Evolutionary conservation across 495 filamentous ascomycete species (phyloP).

Genomic region (Chaetomidium leptoderma): DNA sequence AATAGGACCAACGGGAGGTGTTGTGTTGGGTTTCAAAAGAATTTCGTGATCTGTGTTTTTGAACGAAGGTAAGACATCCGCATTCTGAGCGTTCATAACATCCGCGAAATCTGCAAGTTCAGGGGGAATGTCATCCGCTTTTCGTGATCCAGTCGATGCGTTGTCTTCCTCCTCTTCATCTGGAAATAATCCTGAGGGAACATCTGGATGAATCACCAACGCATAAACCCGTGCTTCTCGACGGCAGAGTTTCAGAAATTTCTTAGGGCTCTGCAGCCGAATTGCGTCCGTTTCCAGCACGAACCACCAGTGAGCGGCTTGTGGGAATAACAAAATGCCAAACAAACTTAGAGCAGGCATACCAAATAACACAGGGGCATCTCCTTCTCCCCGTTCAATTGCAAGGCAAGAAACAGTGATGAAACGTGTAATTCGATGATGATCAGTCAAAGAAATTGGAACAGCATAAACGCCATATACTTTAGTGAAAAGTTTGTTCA

Average conservation of each 20-base stretch:
- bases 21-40: neutral
- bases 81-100: neutral
- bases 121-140: neutral
- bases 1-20: neutral
- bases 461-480: too few relatives aligned
- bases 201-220: neutral
- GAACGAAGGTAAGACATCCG: neutral
- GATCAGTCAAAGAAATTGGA: too few relatives aligned
- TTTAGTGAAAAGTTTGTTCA: too few relatives aligned
- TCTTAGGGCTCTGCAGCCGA: neutral
- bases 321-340: neutral
- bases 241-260: neutral
- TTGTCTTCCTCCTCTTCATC: neutral
- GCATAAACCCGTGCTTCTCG: neutral
- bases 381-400: too few relatives aligned
- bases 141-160: too few relatives aligned
- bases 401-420: too few relatives aligned
- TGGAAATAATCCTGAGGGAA: neutral
- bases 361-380: neutral
- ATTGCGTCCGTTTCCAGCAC: neutral
- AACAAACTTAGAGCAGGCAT: neutral
- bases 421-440: too few relatives aligned
- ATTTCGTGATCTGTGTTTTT: neutral
- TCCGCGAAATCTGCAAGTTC: neutral
- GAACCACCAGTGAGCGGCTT: neutral